Evolutionary conservation across 2,329 filamentous ascomycete genomes (phyloP).

Genomic region (Colletotrichum echinochloae): DNA sequence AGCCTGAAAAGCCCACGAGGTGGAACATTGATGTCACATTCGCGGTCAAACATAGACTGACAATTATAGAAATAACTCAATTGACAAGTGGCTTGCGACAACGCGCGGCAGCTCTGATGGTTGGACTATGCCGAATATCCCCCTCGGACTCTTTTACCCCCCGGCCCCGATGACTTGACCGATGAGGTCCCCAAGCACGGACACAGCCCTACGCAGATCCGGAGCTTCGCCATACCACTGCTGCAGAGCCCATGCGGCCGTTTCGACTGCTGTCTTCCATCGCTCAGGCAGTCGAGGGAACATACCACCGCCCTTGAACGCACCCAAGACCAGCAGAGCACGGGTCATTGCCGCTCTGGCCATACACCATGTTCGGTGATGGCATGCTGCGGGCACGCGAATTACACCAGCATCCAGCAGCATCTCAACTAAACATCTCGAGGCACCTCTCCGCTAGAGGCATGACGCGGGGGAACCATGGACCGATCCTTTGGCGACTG

Average conservation of each 20-base stretch:
- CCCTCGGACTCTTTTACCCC: constrained; percentile 28
- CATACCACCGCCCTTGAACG: constrained; percentile 40
- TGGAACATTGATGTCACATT: not conserved
- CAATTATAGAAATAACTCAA: not conserved
- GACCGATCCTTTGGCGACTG: constrained; percentile 36
- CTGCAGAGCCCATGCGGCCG: constrained; percentile 40
- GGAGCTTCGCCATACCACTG: constrained; percentile 44
- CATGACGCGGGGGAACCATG: constrained; percentile 32
- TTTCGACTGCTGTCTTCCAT: constrained; percentile 43
- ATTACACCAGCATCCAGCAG: constrained; percentile 43
- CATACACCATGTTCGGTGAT: constrained; percentile 49
- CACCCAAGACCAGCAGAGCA: constrained; percentile 46
- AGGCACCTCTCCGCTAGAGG: constrained; percentile 43
- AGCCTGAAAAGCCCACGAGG: too few relatives aligned
- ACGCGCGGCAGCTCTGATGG: not conserved
- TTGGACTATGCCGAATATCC: constrained; percentile 1
- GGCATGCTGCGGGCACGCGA: constrained; percentile 47
- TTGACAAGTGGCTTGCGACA: not conserved
- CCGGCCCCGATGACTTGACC: constrained; percentile 29
- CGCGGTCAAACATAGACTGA: not conserved
- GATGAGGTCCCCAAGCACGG: constrained; percentile 25
- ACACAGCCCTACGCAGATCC: constrained; percentile 37
- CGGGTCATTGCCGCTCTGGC: constrained; percentile 42
- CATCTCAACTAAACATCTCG: constrained; percentile 42
- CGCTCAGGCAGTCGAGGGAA: constrained; percentile 37